phyloP scores from a whole-genome alignment of 2,329 filamentous ascomycete species.

The Alternaria gaisen region DNA sequence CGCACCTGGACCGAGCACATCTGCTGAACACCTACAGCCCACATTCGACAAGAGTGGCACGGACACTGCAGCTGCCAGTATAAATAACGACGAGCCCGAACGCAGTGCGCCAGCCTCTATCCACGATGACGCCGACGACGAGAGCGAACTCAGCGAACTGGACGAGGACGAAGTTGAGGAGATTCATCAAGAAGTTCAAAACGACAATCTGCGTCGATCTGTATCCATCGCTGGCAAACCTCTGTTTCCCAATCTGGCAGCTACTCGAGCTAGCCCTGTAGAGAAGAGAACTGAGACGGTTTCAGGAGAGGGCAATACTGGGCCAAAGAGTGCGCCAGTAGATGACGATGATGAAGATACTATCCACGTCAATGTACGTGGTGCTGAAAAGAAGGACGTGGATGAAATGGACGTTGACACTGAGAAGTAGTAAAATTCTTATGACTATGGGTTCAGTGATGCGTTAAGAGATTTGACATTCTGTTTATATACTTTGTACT shows the following conservation, averaged over 20 bases:
- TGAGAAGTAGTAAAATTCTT: slow-evolving; percentile 1
- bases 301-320: background rate
- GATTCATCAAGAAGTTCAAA: slow-evolving; percentile 37
- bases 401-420: slow-evolving; percentile 15
- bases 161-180: slow-evolving; percentile 54
- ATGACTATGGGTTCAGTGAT: background rate
- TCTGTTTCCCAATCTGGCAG: slow-evolving; percentile 38
- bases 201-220: slow-evolving; percentile 20
- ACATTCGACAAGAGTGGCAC: slow-evolving; percentile 48
- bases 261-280: background rate
- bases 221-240: slow-evolving; percentile 31
- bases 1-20: slow-evolving; percentile 6
- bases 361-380: slow-evolving; percentile 1
- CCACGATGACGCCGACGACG: slow-evolving; percentile 63
- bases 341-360: slow-evolving; percentile 7
- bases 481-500: background rate
- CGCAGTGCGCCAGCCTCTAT: slow-evolving; percentile 66
- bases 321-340: background rate
- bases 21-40: slow-evolving; percentile 25
- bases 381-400: background rate
- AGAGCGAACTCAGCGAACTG: slow-evolving; percentile 64
- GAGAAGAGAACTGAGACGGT: slow-evolving; percentile 7
- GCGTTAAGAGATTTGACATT: no score
- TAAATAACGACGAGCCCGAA: slow-evolving; percentile 43
- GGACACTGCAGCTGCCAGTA: slow-evolving; percentile 48